phyloP scores from a whole-genome alignment of 148 eudicot species.

The Pharnaceum exiguum region DNA sequence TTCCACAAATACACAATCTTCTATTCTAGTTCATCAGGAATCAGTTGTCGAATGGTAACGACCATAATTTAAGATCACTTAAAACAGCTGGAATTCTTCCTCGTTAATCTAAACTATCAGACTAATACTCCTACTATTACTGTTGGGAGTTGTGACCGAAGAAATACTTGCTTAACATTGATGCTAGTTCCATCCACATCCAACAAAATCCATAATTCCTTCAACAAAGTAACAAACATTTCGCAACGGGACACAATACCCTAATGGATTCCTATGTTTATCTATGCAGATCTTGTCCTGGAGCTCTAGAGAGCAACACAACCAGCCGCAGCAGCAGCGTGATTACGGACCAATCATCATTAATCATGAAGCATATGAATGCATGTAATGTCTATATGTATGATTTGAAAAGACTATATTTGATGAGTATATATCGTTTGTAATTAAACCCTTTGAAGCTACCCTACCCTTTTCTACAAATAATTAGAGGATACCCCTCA shows the following conservation, averaged over 20 bases:
- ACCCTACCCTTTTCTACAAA: conserved; percentile 7
- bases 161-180: too few species aligned
- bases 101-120: too few species aligned
- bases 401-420: conserved; percentile 6
- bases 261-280: conserved; percentile 1
- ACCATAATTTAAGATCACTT: too few species aligned
- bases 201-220: neutral
- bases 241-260: neutral
- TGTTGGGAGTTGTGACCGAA: too few species aligned
- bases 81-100: too few species aligned
- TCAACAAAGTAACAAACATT: too few species aligned
- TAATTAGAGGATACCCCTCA: conserved; percentile 29
- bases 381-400: conserved; percentile 11
- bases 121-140: too few species aligned
- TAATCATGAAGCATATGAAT: conserved; percentile 13
- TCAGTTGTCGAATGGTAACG: too few species aligned
- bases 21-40: too few species aligned
- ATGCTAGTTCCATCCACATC: neutral
- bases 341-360: too few species aligned
- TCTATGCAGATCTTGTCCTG: conserved; percentile 66
- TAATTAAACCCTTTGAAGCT: conserved; percentile 20
- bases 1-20: too few species aligned
- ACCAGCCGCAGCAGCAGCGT: conserved; percentile 11
- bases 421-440: conserved; percentile 4
- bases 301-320: conserved; percentile 64